Percentiles rank a stretch among this genome's conserved stretches.
Conservation (phyloP, 75 land plant species). For the Pinus tabuliformis region DNA sequence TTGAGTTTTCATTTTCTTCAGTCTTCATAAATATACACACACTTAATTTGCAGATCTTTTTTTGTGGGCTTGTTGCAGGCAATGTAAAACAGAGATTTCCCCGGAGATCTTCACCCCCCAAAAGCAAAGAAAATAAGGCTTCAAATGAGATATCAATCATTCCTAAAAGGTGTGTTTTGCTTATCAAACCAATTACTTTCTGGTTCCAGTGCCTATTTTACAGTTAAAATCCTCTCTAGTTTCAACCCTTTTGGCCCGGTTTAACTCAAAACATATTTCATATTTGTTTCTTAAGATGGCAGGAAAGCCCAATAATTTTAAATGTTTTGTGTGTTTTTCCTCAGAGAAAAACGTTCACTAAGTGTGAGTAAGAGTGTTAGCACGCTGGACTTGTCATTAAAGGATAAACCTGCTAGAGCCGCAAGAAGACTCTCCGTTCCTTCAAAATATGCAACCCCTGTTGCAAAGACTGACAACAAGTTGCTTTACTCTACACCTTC, state of each 20-base stretch:
- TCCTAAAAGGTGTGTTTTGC: background rate
- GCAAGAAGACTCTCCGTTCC: constrained; percentile 59
- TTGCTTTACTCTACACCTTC: constrained; percentile 28
- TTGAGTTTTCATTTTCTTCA: background rate
- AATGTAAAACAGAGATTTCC: constrained; percentile 2
- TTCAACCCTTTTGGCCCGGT: background rate
- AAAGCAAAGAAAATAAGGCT: background rate
- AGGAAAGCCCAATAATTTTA: background rate
- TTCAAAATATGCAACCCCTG: constrained; percentile 23
- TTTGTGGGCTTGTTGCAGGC: background rate
- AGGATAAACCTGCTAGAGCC: constrained; percentile 41
- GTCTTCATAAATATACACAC: too few relatives aligned
- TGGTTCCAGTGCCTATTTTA: background rate
- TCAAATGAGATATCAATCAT: background rate
- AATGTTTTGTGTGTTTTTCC: background rate
- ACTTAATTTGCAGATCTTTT: background rate
- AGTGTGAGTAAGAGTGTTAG: constrained; percentile 52
- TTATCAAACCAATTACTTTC: background rate
- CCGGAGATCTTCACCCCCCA: background rate
- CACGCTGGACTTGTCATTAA: constrained; percentile 44
- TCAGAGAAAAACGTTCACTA: constrained; percentile 31
- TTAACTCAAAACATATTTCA: background rate
- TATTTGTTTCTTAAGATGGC: background rate
- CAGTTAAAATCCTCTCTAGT: background rate
- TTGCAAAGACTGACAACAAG: constrained; percentile 1